Evolutionary conservation across 257 asterid genomes (phyloP).

Genomic region (Galeopsis tetrahit): DNA sequence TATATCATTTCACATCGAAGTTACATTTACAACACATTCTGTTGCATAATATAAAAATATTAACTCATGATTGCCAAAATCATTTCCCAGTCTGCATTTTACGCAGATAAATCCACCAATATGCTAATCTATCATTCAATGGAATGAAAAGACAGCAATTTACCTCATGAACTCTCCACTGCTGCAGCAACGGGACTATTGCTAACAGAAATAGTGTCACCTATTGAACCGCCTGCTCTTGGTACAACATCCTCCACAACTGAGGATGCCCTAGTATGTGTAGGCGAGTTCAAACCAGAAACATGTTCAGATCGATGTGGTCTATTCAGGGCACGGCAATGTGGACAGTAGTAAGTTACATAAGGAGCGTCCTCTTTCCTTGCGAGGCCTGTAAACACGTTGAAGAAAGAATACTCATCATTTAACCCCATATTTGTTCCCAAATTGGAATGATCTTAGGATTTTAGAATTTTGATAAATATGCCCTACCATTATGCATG

Average conservation of each 20-base stretch:
- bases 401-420: constrained; percentile 5
- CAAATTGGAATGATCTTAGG: not conserved
- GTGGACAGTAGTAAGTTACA: constrained; percentile 88
- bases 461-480: not conserved
- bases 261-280: constrained; percentile 39
- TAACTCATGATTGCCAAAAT: constrained; percentile 1
- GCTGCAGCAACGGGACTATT: constrained; percentile 34
- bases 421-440: not conserved
- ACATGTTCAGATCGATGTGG: constrained; percentile 49
- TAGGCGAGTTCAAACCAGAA: constrained; percentile 49
- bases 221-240: constrained; percentile 10
- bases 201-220: constrained; percentile 20
- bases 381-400: constrained; percentile 69
- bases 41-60: not conserved
- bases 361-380: constrained; percentile 84
- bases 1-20: not conserved
- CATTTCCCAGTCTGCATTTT: not conserved
- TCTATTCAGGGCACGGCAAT: constrained; percentile 76
- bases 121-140: not conserved
- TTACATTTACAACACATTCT: constrained; percentile 23
- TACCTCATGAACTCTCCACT: constrained; percentile 35
- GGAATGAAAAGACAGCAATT: not conserved
- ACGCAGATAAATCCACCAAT: not conserved
- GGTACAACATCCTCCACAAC: constrained; percentile 32
- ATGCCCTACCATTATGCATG: constrained; percentile 66